These are phyloP conservation scores for Chaetomium sp. DNA, from an alignment of 2,329 filamentous ascomycete species.

Conservation along the genomic window DNA sequence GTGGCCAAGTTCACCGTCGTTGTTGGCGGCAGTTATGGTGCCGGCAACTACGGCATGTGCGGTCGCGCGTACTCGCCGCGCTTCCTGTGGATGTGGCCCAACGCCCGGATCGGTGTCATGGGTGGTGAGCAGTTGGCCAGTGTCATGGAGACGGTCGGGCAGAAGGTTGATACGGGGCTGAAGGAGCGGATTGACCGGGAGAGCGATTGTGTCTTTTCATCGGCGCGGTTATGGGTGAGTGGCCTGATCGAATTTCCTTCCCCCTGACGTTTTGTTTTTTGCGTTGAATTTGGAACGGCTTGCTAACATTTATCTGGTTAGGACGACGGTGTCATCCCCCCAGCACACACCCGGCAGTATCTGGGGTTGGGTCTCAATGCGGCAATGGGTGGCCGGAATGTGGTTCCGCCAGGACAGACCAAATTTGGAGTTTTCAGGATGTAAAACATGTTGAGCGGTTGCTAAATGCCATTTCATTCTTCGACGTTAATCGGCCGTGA, in stretches of 20 bases:
- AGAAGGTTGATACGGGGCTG: constrained; percentile 71
- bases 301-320: constrained; percentile 25
- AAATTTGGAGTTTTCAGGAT: constrained; percentile 79
- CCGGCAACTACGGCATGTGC: constrained; percentile 98
- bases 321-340: constrained; percentile 75
- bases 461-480: background rate
- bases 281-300: background rate
- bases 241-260: background rate
- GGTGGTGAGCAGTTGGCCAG: constrained; percentile 83
- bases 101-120: constrained; percentile 95
- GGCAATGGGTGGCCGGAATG: constrained; percentile 61
- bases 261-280: background rate
- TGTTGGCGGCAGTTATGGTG: constrained; percentile 86
- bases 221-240: constrained; percentile 77
- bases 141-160: constrained; percentile 93
- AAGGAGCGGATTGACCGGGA: constrained; percentile 82
- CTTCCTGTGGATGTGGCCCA: constrained; percentile 96
- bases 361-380: constrained; percentile 67
- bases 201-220: constrained; percentile 83
- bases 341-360: constrained; percentile 66
- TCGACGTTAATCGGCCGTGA: no score
- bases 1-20: constrained; percentile 97
- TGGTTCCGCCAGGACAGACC: constrained; percentile 54
- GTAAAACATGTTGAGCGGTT: constrained; percentile 38
- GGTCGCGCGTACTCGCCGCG: constrained; percentile 87